These are phyloP conservation scores for Rhodamnia argentea DNA, from an alignment of 345 rosid species.

Conservation along the genomic window DNA sequence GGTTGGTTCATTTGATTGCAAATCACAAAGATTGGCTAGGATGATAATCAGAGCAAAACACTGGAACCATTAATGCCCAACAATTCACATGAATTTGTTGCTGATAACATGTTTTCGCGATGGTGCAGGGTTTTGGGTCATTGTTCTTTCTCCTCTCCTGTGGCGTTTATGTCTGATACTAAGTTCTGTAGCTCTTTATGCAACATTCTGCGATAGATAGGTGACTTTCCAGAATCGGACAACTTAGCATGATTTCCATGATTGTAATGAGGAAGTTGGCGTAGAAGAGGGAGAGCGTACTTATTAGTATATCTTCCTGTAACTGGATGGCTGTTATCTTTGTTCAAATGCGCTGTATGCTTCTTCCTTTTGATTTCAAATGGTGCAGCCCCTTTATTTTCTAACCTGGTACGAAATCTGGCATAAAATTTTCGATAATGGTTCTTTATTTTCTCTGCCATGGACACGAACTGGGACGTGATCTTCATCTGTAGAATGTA, in stretches of 20 bases:
- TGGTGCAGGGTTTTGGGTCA: constrained; percentile 87
- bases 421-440: background rate
- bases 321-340: background rate
- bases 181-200: no score
- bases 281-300: background rate
- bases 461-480: background rate
- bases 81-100: background rate
- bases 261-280: background rate
- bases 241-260: background rate
- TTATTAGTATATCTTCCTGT: background rate
- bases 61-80: background rate
- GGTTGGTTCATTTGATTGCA: background rate
- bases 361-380: background rate
- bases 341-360: background rate
- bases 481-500: background rate
- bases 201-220: no score
- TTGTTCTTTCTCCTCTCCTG: constrained; percentile 81
- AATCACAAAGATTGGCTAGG: background rate
- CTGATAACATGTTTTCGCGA: background rate
- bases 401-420: background rate
- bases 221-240: no score
- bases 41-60: background rate
- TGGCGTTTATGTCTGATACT: constrained; percentile 65
- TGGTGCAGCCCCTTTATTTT: background rate
- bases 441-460: background rate